Percentiles rank a stretch among this genome's conserved stretches.
Conservation (phyloP, 169 alveolate species). For the Cryptosporidium tyzzeri region DNA sequence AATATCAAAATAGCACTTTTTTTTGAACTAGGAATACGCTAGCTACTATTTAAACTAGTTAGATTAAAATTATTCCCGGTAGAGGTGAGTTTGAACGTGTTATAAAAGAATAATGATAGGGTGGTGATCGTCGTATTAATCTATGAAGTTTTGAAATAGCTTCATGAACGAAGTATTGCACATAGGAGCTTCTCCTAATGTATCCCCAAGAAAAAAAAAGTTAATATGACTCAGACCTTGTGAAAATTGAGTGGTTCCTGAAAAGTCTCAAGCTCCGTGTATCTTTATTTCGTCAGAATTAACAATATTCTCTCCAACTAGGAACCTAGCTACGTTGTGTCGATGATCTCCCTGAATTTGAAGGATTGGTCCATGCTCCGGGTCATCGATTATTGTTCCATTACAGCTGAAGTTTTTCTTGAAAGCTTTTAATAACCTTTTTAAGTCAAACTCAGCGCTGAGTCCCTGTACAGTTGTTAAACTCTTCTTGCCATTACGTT, state of each 20-base stretch:
- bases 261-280: constrained; percentile 87
- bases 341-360: constrained; percentile 91
- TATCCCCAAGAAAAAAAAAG: not conserved
- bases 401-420: constrained; percentile 93
- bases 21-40: constrained; percentile 11
- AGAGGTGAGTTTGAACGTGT: not conserved
- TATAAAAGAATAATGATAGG: not conserved
- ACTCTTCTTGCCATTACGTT: constrained; percentile 94
- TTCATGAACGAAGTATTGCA: constrained; percentile 4
- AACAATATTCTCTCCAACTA: constrained; percentile 89
- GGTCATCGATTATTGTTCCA: constrained; percentile 93
- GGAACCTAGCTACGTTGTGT: constrained; percentile 89
- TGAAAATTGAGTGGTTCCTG: not conserved
- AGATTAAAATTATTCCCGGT: not conserved
- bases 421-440: constrained; percentile 92
- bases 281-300: constrained; percentile 89
- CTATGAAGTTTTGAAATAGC: not conserved
- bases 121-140: not conserved
- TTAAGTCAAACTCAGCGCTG: constrained; percentile 89
- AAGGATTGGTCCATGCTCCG: constrained; percentile 91
- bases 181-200: not conserved
- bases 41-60: not conserved
- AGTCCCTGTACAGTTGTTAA: constrained; percentile 95
- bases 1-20: constrained; percentile 4
- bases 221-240: not conserved